A percentile compares a stretch with the other conserved stretches of the same genome.
Conservation (phyloP, 108 stramenopile species). For the Aurantiochytrium sp. region DNA sequence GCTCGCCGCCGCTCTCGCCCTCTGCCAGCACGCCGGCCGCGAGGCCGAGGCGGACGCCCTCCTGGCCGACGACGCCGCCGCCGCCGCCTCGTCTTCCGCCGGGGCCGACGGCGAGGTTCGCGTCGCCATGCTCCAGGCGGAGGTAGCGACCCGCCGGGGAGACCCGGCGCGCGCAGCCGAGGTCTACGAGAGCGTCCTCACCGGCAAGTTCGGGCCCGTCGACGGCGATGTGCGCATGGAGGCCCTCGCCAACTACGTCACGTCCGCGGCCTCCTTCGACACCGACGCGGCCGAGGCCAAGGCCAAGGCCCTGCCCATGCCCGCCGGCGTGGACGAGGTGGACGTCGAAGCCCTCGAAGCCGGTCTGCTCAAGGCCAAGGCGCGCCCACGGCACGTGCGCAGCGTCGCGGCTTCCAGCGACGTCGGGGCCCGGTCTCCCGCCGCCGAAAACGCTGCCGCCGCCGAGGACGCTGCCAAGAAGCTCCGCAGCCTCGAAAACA, state of each 20-base stretch:
- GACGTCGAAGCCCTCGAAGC: neutral
- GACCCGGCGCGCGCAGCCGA: neutral
- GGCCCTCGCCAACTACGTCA: neutral
- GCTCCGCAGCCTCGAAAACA: neutral
- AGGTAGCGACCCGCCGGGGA: neutral
- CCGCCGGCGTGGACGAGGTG: neutral
- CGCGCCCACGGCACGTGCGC: too few relatives aligned
- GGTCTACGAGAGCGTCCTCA: neutral
- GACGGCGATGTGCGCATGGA: neutral
- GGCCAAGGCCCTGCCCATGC: neutral
- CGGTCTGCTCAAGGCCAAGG: neutral
- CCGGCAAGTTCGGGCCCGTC: neutral
- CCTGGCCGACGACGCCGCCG: neutral
- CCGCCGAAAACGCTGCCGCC: neutral
- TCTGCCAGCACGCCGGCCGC: neutral
- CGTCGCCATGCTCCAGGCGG: neutral
- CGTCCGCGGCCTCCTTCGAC: neutral
- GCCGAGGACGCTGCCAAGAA: slow-evolving; percentile 14
- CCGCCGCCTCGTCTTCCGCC: neutral
- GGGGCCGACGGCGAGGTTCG: neutral
- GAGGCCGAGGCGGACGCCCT: neutral
- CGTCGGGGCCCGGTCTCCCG: neutral
- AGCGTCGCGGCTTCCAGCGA: neutral
- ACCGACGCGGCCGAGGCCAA: neutral
- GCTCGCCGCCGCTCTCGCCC: neutral